Conservation (phyloP, 2,329 filamentous ascomycete species). For the Blastomyces silverae region DNA sequence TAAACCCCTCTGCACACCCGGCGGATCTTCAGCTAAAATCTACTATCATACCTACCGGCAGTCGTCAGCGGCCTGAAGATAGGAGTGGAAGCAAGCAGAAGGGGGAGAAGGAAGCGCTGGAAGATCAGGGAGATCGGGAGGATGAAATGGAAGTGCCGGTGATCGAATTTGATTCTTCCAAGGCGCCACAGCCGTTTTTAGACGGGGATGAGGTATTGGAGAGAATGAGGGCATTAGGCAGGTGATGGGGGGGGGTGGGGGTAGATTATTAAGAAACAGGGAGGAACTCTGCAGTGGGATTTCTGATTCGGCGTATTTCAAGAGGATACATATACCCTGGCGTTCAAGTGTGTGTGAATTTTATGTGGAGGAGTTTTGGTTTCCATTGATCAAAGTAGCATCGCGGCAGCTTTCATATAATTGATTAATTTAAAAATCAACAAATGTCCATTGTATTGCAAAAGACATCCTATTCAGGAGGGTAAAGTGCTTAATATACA, state of each 20-base stretch:
- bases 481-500: conserved; percentile 1
- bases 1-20: conserved; percentile 14
- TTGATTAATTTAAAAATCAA: background rate
- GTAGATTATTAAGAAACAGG: background rate
- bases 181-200: conserved; percentile 20
- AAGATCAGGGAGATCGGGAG: background rate
- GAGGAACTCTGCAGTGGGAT: too few relatives aligned
- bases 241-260: background rate
- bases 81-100: background rate
- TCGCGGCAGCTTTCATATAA: background rate
- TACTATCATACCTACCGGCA: background rate
- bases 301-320: background rate
- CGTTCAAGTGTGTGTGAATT: background rate
- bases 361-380: background rate
- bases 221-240: conserved; percentile 12
- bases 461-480: background rate
- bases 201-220: conserved; percentile 18
- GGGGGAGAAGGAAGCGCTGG: background rate
- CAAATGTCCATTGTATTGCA: background rate
- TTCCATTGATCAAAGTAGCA: background rate
- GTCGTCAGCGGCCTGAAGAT: background rate
- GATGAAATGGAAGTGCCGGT: conserved; percentile 7
- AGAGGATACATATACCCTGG: background rate
- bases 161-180: conserved; percentile 20
- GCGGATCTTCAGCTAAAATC: conserved; percentile 20